These are phyloP conservation scores for Cutaneotrichosporon cyanovorans DNA, from an alignment of 1,284 basidiomycete genomes.

Conservation along the genomic window DNA sequence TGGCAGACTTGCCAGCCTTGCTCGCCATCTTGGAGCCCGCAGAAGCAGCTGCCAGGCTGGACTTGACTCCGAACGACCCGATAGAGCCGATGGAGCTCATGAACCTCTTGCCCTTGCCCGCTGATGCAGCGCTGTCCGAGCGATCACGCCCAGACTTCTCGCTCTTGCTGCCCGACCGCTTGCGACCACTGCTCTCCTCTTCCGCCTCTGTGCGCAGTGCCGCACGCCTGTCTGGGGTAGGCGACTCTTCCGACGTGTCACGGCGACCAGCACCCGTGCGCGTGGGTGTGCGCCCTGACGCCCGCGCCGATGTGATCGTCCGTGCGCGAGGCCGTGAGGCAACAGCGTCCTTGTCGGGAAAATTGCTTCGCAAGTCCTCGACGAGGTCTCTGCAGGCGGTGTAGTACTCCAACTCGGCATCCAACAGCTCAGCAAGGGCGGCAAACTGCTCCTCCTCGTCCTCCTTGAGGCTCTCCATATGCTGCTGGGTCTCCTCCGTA, in stretches of 20 bases:
- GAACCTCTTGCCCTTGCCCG: conserved; percentile 23
- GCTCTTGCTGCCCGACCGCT: conserved; percentile 4
- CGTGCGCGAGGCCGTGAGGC: conserved; percentile 2
- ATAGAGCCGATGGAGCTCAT: conserved; percentile 36
- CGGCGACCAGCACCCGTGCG: neutral
- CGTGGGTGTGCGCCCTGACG: conserved; percentile 15
- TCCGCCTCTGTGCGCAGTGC: neutral
- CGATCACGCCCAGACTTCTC: conserved; percentile 23
- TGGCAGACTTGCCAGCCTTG: conserved; percentile 13
- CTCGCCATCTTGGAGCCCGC: conserved; percentile 13
- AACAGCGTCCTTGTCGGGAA: conserved; percentile 54
- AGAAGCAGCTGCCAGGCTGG: conserved; percentile 16
- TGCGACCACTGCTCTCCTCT: conserved; percentile 1
- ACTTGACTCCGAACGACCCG: conserved; percentile 38
- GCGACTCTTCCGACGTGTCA: conserved; percentile 7
- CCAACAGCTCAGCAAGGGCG: conserved; percentile 61
- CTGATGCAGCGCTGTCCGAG: conserved; percentile 38
- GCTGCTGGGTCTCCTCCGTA: conserved; percentile 63
- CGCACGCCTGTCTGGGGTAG: neutral
- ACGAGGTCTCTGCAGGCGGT: conserved; percentile 62
- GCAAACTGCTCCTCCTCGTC: conserved; percentile 60
- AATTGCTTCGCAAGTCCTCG: conserved; percentile 58
- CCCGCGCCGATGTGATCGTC: conserved; percentile 16
- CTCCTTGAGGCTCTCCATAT: conserved; percentile 68
- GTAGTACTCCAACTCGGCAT: conserved; percentile 65